These are phyloP conservation scores for Aleurites moluccanus DNA, from an alignment of 441 rosid species.

Conservation along the genomic window DNA sequence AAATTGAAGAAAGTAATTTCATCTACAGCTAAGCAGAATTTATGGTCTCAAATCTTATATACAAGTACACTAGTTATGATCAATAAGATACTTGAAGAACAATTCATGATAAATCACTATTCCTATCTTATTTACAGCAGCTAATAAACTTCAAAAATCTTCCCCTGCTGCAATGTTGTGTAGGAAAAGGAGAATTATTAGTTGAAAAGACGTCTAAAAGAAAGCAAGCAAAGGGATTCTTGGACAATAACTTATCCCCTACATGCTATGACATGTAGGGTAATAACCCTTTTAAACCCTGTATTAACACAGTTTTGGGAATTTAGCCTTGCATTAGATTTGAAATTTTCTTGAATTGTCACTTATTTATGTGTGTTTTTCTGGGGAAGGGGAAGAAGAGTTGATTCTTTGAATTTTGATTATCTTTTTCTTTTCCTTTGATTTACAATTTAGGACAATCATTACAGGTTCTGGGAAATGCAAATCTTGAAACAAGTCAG, in stretches of 20 bases:
- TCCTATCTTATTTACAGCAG: neutral
- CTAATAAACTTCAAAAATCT: neutral
- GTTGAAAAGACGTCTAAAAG: neutral
- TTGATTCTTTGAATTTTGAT: neutral
- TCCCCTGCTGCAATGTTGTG: neutral
- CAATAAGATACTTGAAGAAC: neutral
- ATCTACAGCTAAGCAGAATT: neutral
- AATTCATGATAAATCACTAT: too few species aligned
- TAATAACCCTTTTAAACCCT: neutral
- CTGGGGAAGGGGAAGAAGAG: neutral
- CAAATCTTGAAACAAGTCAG: slow-evolving; percentile 10
- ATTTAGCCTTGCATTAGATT: neutral
- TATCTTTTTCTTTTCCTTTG: neutral
- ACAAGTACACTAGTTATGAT: too few species aligned
- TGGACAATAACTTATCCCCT: neutral
- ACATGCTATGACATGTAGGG: neutral
- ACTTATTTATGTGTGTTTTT: neutral
- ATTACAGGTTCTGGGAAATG: slow-evolving; percentile 19
- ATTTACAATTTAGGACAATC: slow-evolving; percentile 6
- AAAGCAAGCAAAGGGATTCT: neutral
- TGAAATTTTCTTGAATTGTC: slow-evolving; percentile 8
- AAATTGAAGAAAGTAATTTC: neutral
- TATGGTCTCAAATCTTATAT: too few species aligned
- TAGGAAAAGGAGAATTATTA: neutral
- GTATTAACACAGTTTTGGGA: neutral